phyloP scores from a whole-genome alignment of 1,139 yeast genomes.

The Waltiozyma sp. region DNA sequence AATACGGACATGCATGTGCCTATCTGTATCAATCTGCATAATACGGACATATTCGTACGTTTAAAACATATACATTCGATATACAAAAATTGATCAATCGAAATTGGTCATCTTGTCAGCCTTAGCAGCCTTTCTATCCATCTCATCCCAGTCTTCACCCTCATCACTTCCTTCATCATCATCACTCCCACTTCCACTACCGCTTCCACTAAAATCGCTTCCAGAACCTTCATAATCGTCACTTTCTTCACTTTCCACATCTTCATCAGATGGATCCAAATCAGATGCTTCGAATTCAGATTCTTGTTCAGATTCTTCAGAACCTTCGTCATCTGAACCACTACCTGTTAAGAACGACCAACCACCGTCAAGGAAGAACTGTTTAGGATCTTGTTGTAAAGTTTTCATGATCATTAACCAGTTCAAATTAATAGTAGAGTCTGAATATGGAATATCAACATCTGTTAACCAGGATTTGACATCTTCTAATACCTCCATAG shows the following conservation, averaged over 20 bases:
- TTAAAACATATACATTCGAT: too few species aligned
- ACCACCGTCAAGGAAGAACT: conserved; percentile 89
- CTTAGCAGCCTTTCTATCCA: conserved; percentile 54
- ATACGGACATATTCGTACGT: too few species aligned
- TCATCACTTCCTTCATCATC: conserved; percentile 24
- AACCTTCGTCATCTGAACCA: conserved; percentile 50
- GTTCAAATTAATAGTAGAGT: conserved; percentile 90
- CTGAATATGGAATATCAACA: conserved; percentile 89
- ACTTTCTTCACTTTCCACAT: conserved; percentile 42
- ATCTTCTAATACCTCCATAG: conserved; percentile 84
- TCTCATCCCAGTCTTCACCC: conserved; percentile 68
- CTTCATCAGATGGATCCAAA: conserved; percentile 69
- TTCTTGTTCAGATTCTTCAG: conserved; percentile 38
- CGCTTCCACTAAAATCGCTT: conserved; percentile 41
- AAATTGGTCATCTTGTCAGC: conserved; percentile 15
- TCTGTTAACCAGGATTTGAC: conserved; percentile 94
- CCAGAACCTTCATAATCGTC: conserved; percentile 33
- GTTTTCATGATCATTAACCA: conserved; percentile 97
- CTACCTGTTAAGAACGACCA: conserved; percentile 82
- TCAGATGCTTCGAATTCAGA: conserved; percentile 32
- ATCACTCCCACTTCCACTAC: conserved; percentile 21
- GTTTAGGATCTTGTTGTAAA: conserved; percentile 83
- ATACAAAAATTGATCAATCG: conserved; percentile 9
- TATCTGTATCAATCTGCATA: too few species aligned
- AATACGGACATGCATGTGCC: too few species aligned